phyloP scores from a whole-genome alignment of 148 eudicot genomes.

The Cornus florida region DNA sequence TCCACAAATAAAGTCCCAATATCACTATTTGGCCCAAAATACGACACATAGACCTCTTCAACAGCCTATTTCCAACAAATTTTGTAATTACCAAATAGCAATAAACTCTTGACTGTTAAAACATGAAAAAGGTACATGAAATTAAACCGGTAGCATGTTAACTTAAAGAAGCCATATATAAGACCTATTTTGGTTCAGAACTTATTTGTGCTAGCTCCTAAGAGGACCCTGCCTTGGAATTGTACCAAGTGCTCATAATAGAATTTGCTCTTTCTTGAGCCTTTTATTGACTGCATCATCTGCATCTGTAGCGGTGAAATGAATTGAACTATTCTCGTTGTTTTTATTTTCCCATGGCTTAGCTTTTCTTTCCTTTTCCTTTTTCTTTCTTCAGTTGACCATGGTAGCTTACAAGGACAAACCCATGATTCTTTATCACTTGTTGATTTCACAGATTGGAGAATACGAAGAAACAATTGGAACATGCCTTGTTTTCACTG shows the following conservation, averaged over 20 bases:
- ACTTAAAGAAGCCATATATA: too few relatives aligned
- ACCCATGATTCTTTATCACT: not conserved
- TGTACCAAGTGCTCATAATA: not conserved
- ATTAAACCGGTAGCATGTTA: too few relatives aligned
- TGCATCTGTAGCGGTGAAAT: not conserved
- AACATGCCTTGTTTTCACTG: constrained; percentile 74
- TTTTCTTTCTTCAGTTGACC: not conserved
- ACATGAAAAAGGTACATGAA: too few relatives aligned
- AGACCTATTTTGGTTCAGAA: too few relatives aligned
- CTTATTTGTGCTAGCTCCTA: too few relatives aligned
- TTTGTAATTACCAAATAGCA: too few relatives aligned
- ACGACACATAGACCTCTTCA: not conserved
- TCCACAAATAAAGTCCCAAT: not conserved
- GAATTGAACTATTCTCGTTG: not conserved
- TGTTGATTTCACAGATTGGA: constrained; percentile 47
- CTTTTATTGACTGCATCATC: not conserved
- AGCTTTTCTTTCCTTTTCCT: not conserved
- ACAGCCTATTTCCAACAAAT: too few relatives aligned
- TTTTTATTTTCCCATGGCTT: not conserved
- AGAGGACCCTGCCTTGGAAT: too few relatives aligned
- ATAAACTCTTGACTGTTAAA: too few relatives aligned
- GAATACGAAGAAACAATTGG: constrained; percentile 86
- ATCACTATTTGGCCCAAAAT: not conserved
- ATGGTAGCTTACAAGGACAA: not conserved
- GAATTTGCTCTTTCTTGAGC: not conserved